Percentiles rank a stretch among this genome's conserved stretches.
phyloP scores from a whole-genome alignment of 345 rosid species.

The Populus tremula region DNA sequence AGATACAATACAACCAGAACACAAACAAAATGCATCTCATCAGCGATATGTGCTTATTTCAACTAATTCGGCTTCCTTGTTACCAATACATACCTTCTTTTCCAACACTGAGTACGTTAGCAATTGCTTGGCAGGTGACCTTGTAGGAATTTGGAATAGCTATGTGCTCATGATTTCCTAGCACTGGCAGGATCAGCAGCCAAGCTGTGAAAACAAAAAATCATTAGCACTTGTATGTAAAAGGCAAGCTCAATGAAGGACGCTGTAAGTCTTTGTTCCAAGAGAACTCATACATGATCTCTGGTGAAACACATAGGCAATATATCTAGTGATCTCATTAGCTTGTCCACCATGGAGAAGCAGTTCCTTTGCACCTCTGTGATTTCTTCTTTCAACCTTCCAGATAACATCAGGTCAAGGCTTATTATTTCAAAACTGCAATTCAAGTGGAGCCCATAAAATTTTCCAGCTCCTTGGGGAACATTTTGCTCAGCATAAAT shows the following conservation, averaged over 20 bases:
- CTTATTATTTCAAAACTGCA: not conserved
- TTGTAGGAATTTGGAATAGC: not conserved
- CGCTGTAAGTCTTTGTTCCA: not conserved
- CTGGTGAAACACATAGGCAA: too few species aligned
- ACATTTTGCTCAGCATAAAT: not conserved
- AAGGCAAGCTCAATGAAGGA: not conserved
- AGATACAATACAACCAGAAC: not conserved
- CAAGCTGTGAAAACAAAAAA: not conserved
- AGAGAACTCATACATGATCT: too few species aligned
- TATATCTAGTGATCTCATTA: not conserved
- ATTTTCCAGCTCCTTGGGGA: conserved; percentile 3
- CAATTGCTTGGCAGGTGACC: not conserved
- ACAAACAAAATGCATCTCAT: not conserved
- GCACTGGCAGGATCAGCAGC: not conserved
- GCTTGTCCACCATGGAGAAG: not conserved
- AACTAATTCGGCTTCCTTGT: not conserved
- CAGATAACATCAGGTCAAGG: not conserved
- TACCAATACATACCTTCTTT: not conserved
- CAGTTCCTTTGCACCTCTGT: not conserved
- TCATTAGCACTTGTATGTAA: not conserved
- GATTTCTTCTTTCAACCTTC: not conserved
- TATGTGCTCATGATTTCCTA: not conserved
- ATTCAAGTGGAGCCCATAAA: not conserved
- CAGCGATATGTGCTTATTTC: not conserved
- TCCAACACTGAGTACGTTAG: not conserved